Conservation (phyloP, 108 stramenopile species). For the Cylindrotheca fusiformis region DNA sequence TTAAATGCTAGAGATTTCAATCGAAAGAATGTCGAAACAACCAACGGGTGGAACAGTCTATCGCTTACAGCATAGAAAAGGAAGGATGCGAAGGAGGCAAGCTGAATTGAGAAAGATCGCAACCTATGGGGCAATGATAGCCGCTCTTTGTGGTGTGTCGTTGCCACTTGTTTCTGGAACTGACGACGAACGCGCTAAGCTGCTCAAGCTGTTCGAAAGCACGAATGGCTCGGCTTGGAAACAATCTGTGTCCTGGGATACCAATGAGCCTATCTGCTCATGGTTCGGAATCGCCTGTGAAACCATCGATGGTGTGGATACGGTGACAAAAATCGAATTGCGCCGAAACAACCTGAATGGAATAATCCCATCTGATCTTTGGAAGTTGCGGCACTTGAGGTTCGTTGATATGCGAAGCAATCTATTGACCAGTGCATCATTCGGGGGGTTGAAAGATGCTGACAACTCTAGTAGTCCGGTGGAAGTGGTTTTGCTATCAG, state of each 20-base stretch:
- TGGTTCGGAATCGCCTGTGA: constrained; percentile 19
- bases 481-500: neutral
- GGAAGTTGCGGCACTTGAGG: constrained; percentile 7
- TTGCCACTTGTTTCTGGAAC: neutral
- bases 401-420: constrained; percentile 9
- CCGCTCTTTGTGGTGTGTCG: too few relatives aligned
- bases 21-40: too few relatives aligned
- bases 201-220: neutral
- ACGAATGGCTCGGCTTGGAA: constrained; percentile 15
- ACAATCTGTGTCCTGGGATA: constrained; percentile 34
- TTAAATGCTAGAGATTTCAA: too few relatives aligned
- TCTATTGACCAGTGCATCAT: constrained; percentile 1
- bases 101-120: too few relatives aligned
- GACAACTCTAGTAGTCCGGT: constrained; percentile 2
- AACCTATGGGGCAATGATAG: too few relatives aligned
- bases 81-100: too few relatives aligned
- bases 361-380: constrained; percentile 28
- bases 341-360: constrained; percentile 56
- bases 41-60: too few relatives aligned
- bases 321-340: constrained; percentile 31
- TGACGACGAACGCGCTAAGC: neutral
- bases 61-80: too few relatives aligned
- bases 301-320: neutral
- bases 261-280: constrained; percentile 29
- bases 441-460: neutral